Conservation (phyloP, 306 rosid species). For the Gastrolobium bilobum region DNA sequence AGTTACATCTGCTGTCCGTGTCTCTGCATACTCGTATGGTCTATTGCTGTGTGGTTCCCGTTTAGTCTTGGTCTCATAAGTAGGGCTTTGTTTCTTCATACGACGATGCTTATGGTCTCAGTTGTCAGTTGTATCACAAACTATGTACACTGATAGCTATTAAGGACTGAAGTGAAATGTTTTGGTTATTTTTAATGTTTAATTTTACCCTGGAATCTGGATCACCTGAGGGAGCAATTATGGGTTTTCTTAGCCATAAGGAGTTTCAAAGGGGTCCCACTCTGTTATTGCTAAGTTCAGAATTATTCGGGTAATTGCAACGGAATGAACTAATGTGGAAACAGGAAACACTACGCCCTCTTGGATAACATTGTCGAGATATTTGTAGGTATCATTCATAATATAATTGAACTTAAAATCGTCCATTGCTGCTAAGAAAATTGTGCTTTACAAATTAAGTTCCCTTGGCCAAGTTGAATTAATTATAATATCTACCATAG, state of each 20-base stretch:
- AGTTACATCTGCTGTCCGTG: not conserved
- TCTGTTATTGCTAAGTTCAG: too few species aligned
- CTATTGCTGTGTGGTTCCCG: not conserved
- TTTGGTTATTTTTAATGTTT: not conserved
- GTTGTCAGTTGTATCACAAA: conserved; percentile 1
- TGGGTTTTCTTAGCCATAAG: not conserved
- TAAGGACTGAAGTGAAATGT: conserved; percentile 40
- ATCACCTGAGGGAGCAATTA: not conserved
- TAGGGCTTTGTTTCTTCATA: conserved; percentile 33
- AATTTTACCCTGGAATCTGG: not conserved
- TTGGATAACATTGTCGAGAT: too few species aligned
- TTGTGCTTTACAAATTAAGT: too few species aligned
- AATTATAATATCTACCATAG: too few species aligned
- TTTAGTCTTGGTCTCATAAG: not conserved
- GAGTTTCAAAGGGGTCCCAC: not conserved
- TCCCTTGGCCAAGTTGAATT: too few species aligned
- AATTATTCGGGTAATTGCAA: too few species aligned
- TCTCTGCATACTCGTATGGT: not conserved
- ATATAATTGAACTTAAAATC: too few species aligned
- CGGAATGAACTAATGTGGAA: too few species aligned
- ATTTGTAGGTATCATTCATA: too few species aligned
- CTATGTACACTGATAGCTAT: conserved; percentile 34
- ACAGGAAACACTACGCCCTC: too few species aligned
- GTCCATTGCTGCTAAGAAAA: too few species aligned
- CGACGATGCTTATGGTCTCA: conserved; percentile 3